Conservation (phyloP, 352 stramenopile species). For the Blastocystis sp. region DNA sequence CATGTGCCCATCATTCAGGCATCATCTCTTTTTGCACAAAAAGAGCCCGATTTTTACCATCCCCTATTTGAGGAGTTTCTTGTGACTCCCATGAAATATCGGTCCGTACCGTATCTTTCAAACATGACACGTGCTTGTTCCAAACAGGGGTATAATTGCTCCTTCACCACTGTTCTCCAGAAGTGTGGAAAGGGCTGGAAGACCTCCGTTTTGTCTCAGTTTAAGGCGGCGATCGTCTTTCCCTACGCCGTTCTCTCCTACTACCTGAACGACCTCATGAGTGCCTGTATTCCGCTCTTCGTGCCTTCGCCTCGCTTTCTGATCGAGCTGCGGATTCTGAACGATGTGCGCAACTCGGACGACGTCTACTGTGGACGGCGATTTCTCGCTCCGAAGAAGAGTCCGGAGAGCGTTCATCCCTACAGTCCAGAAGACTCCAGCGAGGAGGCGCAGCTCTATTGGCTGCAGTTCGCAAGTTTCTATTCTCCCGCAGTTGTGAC, state of each 20-base stretch:
- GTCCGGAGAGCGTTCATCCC: background rate
- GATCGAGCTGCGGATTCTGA: background rate
- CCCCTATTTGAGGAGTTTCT: background rate
- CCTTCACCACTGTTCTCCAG: background rate
- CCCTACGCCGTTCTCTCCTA: slow-evolving; percentile 39
- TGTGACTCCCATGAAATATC: background rate
- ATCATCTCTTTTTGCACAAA: background rate
- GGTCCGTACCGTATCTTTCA: background rate
- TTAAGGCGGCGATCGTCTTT: slow-evolving; percentile 25
- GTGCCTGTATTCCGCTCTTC: background rate
- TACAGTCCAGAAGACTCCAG: background rate
- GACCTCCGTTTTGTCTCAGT: background rate
- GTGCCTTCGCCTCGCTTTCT: background rate
- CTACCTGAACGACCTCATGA: slow-evolving; percentile 5
- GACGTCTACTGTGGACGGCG: background rate
- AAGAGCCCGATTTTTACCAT: background rate
- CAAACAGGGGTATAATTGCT: background rate
- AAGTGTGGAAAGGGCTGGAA: background rate
- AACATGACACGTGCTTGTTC: background rate
- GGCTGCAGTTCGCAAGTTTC: slow-evolving; percentile 1
- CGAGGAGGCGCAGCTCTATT: background rate
- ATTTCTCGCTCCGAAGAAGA: background rate
- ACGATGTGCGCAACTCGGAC: background rate
- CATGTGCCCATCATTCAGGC: background rate
- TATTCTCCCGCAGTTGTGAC: background rate